A percentile compares a stretch with the other conserved stretches of the same genome.
phyloP scores from a whole-genome alignment of 129 eudicot genomes.

The Escallonia herrerae region DNA sequence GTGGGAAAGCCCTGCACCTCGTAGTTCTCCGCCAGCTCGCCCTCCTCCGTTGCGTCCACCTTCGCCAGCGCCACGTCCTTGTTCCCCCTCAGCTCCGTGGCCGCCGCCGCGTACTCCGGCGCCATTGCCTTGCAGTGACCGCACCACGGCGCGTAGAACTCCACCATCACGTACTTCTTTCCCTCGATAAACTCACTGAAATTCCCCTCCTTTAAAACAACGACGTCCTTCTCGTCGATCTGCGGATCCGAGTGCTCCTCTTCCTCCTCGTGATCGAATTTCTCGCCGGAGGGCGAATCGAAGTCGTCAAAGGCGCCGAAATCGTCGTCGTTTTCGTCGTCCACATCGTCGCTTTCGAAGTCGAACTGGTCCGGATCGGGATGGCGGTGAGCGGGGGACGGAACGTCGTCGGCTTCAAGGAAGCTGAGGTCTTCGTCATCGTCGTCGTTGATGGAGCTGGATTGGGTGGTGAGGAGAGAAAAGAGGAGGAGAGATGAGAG shows the following conservation, averaged over 20 bases:
- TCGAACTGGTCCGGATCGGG: slow-evolving; percentile 33
- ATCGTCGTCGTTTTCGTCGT: slow-evolving; percentile 41
- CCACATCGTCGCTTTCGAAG: slow-evolving; percentile 31
- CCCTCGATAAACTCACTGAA: slow-evolving; percentile 50
- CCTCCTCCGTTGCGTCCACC: slow-evolving; percentile 84
- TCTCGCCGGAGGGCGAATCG: slow-evolving; percentile 34
- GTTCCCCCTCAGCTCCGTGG: slow-evolving; percentile 57
- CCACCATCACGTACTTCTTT: slow-evolving; percentile 81
- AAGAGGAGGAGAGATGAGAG: slow-evolving; percentile 47
- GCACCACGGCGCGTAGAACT: slow-evolving; percentile 97
- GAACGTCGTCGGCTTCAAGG: slow-evolving; percentile 50
- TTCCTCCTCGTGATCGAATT: slow-evolving; percentile 26
- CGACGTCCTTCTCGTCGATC: slow-evolving; percentile 76
- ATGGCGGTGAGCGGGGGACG: slow-evolving; percentile 15
- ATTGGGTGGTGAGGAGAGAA: slow-evolving; percentile 36
- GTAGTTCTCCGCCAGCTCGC: slow-evolving; percentile 64
- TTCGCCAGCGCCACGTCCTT: slow-evolving; percentile 58
- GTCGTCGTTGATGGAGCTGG: slow-evolving; percentile 36
- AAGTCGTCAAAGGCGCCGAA: slow-evolving; percentile 48
- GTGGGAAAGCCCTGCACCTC: slow-evolving; percentile 89
- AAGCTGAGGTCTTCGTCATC: slow-evolving; percentile 81
- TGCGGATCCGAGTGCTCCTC: slow-evolving; percentile 14
- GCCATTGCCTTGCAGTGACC: slow-evolving; percentile 84
- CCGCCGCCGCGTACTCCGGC: slow-evolving; percentile 97
- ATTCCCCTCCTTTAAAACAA: slow-evolving; percentile 67